Percentiles rank a stretch among this genome's conserved stretches.
Evolutionary conservation across 2,329 filamentous ascomycete genomes (phyloP).

Genomic region (Xylogone sp.): DNA sequence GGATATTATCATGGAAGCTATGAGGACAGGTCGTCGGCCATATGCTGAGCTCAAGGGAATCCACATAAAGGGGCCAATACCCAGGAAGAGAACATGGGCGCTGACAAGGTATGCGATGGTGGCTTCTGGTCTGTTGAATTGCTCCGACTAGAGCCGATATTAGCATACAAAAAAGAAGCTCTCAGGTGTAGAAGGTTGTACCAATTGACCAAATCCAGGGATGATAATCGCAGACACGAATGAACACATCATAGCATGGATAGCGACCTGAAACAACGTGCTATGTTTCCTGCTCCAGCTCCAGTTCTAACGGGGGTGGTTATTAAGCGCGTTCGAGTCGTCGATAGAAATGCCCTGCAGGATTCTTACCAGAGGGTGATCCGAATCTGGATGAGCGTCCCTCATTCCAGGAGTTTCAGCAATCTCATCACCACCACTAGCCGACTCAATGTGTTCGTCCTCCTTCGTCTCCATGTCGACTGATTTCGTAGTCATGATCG

Average conservation of each 20-base stretch:
- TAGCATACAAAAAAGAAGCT: background rate
- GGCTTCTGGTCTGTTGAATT: background rate
- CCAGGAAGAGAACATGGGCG: slow-evolving; percentile 12
- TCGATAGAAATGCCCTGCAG: background rate
- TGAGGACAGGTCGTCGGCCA: slow-evolving; percentile 12
- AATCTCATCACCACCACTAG: background rate
- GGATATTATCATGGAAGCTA: slow-evolving; percentile 3
- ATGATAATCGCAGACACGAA: background rate
- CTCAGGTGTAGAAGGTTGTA: background rate
- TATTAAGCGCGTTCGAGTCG: background rate
- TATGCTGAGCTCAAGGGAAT: slow-evolving; percentile 11
- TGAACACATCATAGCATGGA: background rate
- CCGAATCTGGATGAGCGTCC: background rate
- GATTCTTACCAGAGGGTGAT: background rate
- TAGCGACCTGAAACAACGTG: background rate
- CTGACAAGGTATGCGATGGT: slow-evolving; percentile 1
- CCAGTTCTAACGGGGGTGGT: background rate
- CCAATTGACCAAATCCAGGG: background rate
- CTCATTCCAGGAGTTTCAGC: background rate
- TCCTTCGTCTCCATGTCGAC: background rate
- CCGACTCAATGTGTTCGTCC: background rate
- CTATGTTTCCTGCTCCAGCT: background rate
- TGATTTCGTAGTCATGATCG: background rate
- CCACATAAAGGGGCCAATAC: slow-evolving; percentile 14
- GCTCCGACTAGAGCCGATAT: background rate